Evolutionary conservation across 1,284 basidiomycete species (phyloP), one percentile per base, ranked within the genome.

Genomic region (Heterobasidion annosum): DNA sequence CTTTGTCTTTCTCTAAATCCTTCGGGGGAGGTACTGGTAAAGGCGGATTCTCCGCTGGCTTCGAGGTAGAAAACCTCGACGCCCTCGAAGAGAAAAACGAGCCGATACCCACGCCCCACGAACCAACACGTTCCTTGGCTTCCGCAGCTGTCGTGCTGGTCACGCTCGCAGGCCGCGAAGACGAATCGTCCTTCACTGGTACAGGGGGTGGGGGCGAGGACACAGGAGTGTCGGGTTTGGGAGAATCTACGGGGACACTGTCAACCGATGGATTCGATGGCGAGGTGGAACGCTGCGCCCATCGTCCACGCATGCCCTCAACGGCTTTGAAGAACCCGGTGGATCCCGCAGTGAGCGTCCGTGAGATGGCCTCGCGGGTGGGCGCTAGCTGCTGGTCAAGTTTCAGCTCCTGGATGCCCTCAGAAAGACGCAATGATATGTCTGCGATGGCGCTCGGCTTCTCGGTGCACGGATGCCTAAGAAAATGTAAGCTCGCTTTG

Each of bases 351-450:
- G 78, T 80, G 47, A 93, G 63, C 0, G 91, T 92, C 33, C 84
- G 78, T 13, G 84, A 78, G 44, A 96, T 81, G 0, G 87, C 92
- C 66, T 96, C 93, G 4, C 91, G 79, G 0, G 93, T 87, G 1
- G 93, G 91, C 2, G 85, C 92, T 3, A 97, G 79, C 61, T 92
- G 89, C 68, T 96, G 88, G 34, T 95, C 91, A 3, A 97, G 69
- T 64, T 88, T 91, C 49, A 97, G 77, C 34, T 96, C 93, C 65
- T 96, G 91, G 34, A 97, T 81, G 1, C 93, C 93, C 70, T 97
- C 93, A 57, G 82, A 78, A 13, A 98, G 76, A 6, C 93, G 84
- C 8, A 97, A 76, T 12, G 93, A 88, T 40, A 98, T 85, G 63
- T 98, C 93, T 5, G 91, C 77, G 2, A 96, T 88, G 1, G 91